Evolutionary conservation across 2,329 filamentous ascomycete species (phyloP).

Genomic region (Epicoccum nigrum): DNA sequence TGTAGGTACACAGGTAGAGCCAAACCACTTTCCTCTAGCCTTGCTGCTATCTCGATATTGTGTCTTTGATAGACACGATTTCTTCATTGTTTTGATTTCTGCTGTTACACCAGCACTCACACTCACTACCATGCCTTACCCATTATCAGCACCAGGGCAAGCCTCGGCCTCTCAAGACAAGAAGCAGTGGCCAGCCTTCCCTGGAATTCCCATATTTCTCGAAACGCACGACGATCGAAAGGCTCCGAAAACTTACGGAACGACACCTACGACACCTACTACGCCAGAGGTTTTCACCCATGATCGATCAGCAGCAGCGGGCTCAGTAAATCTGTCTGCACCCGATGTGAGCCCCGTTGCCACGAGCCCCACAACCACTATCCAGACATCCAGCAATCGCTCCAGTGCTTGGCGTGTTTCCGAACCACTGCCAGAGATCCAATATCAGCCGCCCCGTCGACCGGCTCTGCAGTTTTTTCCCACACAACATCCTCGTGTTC

Average conservation of each 20-base stretch:
- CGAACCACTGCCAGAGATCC: constrained; percentile 25
- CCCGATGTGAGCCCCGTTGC: neutral
- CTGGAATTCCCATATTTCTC: constrained; percentile 35
- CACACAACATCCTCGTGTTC: constrained; percentile 13
- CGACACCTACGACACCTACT: constrained; percentile 30
- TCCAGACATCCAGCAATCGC: constrained; percentile 25
- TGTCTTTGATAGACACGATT: constrained; percentile 5
- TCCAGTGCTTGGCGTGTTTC: constrained; percentile 30
- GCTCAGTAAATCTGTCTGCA: neutral
- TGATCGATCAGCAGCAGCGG: constrained; percentile 6
- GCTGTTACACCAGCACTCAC: constrained; percentile 5
- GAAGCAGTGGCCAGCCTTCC: constrained; percentile 28
- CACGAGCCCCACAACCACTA: constrained; percentile 28
- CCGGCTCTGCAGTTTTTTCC: constrained; percentile 30
- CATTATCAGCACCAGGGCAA: constrained; percentile 14
- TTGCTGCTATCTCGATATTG: constrained; percentile 2
- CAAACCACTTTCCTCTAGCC: constrained; percentile 15
- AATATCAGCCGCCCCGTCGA: constrained; percentile 9
- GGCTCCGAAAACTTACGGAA: constrained; percentile 23
- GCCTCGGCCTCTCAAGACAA: constrained; percentile 13
- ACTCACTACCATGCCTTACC: constrained; percentile 27
- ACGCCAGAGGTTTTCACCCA: constrained; percentile 21
- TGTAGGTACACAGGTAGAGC: constrained; percentile 18
- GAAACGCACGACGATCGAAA: constrained; percentile 25
- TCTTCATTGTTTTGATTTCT: neutral